These are phyloP conservation scores for Mayamaea pseudoterrestris DNA, from an alignment of 108 stramenopile genomes.

Conservation along the genomic window DNA sequence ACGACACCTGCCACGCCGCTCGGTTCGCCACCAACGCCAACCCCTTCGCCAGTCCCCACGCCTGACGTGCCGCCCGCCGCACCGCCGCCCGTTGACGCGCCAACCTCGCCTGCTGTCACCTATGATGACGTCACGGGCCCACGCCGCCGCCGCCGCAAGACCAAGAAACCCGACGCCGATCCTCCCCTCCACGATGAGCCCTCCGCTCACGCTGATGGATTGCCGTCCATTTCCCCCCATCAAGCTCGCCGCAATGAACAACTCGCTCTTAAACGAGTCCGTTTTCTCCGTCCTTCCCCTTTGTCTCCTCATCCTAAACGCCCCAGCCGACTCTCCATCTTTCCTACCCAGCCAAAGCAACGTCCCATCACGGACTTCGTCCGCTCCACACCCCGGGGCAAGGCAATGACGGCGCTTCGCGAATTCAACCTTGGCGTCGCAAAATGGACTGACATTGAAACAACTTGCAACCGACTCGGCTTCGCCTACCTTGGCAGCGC, in stretches of 20 bases:
- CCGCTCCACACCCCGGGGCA: neutral
- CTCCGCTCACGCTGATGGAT: too few species aligned
- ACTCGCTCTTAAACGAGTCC: too few species aligned
- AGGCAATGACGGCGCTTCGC: neutral
- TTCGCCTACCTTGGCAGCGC: constrained; percentile 4
- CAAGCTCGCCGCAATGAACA: too few species aligned
- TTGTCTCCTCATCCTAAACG: neutral
- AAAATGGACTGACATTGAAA: too few species aligned
- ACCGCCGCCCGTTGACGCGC: too few species aligned
- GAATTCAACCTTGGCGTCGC: too few species aligned
- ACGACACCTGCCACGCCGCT: neutral
- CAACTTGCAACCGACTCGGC: neutral
- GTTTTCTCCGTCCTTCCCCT: too few species aligned
- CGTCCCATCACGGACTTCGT: neutral
- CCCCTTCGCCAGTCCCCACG: neutral
- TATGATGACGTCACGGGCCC: neutral
- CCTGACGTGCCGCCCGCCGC: too few species aligned
- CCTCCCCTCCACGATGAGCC: too few species aligned
- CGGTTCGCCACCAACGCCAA: neutral
- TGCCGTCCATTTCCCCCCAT: too few species aligned
- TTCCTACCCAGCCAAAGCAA: neutral
- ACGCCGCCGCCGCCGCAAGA: neutral
- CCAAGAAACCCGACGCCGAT: too few species aligned
- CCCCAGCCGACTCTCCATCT: neutral
- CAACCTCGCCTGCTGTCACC: neutral